These are phyloP conservation scores for Knufia fluminis DNA, from an alignment of 2,329 filamentous ascomycete genomes.

Conservation along the genomic window DNA sequence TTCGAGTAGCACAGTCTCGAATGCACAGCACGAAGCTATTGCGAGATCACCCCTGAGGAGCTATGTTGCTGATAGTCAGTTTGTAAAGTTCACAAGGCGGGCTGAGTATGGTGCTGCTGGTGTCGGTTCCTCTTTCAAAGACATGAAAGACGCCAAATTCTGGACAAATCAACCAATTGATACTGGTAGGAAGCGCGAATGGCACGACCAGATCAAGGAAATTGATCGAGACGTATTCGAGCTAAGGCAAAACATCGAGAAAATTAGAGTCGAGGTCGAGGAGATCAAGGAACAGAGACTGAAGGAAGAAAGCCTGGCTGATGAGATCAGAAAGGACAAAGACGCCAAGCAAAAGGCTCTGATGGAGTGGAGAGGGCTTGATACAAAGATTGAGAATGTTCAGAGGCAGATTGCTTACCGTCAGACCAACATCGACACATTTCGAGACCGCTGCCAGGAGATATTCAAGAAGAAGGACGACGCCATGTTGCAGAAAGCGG, in stretches of 20 bases:
- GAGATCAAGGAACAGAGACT: conserved; percentile 13
- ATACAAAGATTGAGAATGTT: conserved; percentile 32
- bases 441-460: conserved; percentile 40
- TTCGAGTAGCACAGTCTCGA: conserved; percentile 51
- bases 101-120: conserved; percentile 71
- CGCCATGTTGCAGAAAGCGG: conserved; percentile 47
- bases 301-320: background rate
- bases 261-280: conserved; percentile 8
- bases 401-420: conserved; percentile 39
- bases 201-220: conserved; percentile 25
- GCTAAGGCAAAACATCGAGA: background rate
- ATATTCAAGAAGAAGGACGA: conserved; percentile 49
- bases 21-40: conserved; percentile 60
- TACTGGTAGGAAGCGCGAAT: conserved; percentile 40
- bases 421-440: conserved; percentile 31
- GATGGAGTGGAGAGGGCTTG: conserved; percentile 32
- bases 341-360: conserved; percentile 55
- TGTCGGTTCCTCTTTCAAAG: conserved; percentile 57
- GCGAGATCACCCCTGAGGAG: conserved; percentile 48
- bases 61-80: conserved; percentile 61
- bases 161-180: conserved; percentile 77
- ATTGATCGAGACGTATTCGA: conserved; percentile 33
- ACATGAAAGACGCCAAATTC: conserved; percentile 51
- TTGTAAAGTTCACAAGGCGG: conserved; percentile 59
- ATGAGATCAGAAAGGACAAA: conserved; percentile 49